Base-by-base conservation (phyloP, 805 yeast genomes). In the Barnettozyma siamensis region DNA sequence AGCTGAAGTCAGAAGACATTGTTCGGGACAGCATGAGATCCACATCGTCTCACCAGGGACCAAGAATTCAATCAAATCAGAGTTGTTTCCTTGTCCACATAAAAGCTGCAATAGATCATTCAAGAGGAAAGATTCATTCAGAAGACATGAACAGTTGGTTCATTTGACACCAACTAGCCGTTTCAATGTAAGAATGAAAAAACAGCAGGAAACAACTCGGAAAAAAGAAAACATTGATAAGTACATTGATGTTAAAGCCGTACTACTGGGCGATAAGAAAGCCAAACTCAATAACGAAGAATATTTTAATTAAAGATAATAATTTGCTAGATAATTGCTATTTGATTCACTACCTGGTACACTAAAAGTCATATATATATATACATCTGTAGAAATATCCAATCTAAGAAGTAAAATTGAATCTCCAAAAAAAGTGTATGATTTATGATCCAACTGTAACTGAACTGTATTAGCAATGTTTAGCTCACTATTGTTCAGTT, bases 101-200 rank as follows among this genome's bases (percentile, higher is more conserved):
- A 50, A 54, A 4, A 53, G 53, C 37, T 78, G 84, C 49, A 68
- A 65, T 9, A 74, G 72, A 46, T 52, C 50, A 7, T 77, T 78
- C 50, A 69, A 69, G 45, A 60, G 83, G 37, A 69, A 67, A 40
- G 83, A 78, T 53, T 72, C 81, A 1, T 63, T 70, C 42, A 67
- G 64, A 33, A 65, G 83, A 47, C 85, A 78, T 50, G 64, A 64
- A 23, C 66, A 67, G 37, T 60, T 76, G 44, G 80, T 75, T 12
- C 82, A 77, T 51, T 50, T 59, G 18, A 67, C 69, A 38, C 50
- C 51, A 7, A 50, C 58, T 5, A 66, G 72, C 17, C 47, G 74
- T 17, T 70, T 69, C 51, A 70, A 70, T 47, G 65, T 52, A 44
- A 51, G 68, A 33, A 42, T 51, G 21, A 33, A 34, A 33, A 43